These are phyloP conservation scores for Globisporangium mamillatum DNA, from an alignment of 352 stramenopile species.

Conservation along the genomic window DNA sequence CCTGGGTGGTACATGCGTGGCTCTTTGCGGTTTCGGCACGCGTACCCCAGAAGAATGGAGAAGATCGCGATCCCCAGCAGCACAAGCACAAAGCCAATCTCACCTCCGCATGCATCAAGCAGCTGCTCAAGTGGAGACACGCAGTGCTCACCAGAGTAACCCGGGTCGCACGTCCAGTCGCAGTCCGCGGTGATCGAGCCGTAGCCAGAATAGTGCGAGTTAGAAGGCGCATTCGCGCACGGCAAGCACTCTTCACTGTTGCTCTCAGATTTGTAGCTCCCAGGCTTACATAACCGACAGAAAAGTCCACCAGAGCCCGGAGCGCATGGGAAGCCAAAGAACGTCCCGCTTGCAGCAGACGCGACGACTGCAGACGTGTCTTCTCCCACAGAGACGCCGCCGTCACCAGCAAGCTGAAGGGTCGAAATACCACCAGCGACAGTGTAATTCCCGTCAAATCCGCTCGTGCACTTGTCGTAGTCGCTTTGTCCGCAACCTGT, in stretches of 20 bases:
- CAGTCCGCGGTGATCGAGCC: slow-evolving; percentile 50
- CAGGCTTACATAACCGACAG: slow-evolving; percentile 54
- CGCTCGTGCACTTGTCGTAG: slow-evolving; percentile 61
- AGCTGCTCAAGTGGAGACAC: slow-evolving; percentile 76
- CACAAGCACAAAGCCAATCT: slow-evolving; percentile 67
- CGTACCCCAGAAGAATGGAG: slow-evolving; percentile 71
- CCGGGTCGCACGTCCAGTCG: slow-evolving; percentile 72
- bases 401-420: slow-evolving; percentile 13
- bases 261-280: slow-evolving; percentile 74
- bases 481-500: slow-evolving; percentile 61
- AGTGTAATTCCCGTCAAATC: slow-evolving; percentile 78
- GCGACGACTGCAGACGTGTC: slow-evolving; percentile 21
- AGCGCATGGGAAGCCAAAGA: slow-evolving; percentile 78
- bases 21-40: slow-evolving; percentile 69
- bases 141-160: slow-evolving; percentile 70
- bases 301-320: slow-evolving; percentile 73
- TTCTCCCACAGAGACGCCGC: slow-evolving; percentile 19
- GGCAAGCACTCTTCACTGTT: slow-evolving; percentile 70
- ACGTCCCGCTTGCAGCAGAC: slow-evolving; percentile 51
- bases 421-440: slow-evolving; percentile 58
- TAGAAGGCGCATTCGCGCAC: slow-evolving; percentile 61
- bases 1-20: slow-evolving; percentile 49
- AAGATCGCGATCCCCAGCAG: slow-evolving; percentile 64
- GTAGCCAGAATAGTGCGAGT: slow-evolving; percentile 60
- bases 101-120: slow-evolving; percentile 70